These are phyloP conservation scores for Panicum hallii DNA, from an alignment of 202 grass and related monocot species.

Conservation along the genomic window DNA sequence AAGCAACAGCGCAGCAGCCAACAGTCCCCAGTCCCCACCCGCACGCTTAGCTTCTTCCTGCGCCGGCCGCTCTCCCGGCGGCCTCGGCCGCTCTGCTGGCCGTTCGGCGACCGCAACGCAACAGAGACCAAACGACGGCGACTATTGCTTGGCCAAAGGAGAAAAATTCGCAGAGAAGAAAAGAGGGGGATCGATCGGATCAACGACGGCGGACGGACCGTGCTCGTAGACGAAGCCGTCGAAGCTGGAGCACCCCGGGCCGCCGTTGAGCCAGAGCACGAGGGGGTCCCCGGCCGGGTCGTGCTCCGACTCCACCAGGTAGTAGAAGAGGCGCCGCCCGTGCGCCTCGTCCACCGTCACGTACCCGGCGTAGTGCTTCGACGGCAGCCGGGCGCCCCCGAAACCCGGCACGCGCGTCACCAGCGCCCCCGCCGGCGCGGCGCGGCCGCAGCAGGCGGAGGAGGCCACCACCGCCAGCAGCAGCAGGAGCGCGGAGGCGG, in stretches of 20 bases:
- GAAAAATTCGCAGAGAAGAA: too few relatives aligned
- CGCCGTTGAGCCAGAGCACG: constrained; percentile 97
- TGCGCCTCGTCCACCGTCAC: constrained; percentile 74
- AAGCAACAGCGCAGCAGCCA: constrained; percentile 20
- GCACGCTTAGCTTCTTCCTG: neutral
- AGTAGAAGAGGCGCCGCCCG: constrained; percentile 80
- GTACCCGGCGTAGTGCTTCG: constrained; percentile 57
- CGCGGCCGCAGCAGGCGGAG: too few relatives aligned
- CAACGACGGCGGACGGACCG: neutral
- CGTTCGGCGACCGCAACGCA: neutral
- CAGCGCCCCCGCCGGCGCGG: constrained; percentile 7
- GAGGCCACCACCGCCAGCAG: neutral
- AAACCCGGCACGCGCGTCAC: constrained; percentile 22
- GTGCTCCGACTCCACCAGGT: constrained; percentile 83
- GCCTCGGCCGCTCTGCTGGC: neutral
- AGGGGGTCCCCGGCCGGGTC: constrained; percentile 71
- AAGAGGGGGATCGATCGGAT: too few relatives aligned
- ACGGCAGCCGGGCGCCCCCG: constrained; percentile 4
- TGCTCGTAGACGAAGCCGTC: constrained; percentile 98
- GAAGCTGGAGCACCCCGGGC: constrained; percentile 93
- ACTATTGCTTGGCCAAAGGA: neutral
- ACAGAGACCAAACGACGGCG: too few relatives aligned
- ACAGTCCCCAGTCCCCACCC: too few relatives aligned
- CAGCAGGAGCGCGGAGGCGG: neutral
- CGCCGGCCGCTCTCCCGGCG: neutral